A percentile compares a stretch with the other conserved stretches of the same genome.
Conservation (phyloP, 495 filamentous ascomycete genomes). For the Talaromyces nanjingensis region DNA sequence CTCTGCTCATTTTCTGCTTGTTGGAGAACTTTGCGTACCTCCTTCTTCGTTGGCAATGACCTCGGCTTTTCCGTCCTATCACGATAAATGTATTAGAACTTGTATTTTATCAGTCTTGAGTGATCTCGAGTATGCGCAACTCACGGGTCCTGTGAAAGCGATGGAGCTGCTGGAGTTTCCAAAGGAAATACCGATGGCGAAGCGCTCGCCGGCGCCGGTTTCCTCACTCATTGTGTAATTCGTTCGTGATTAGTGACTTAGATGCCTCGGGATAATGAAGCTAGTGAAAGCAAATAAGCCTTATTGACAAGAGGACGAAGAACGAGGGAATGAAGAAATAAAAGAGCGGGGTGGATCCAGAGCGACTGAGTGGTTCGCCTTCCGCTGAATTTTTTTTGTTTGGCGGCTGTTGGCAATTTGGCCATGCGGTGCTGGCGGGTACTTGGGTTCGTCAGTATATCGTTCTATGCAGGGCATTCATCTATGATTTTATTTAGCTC, state of each 20-base stretch:
- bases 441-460: background rate
- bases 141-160: constrained; percentile 66
- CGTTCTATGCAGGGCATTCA: background rate
- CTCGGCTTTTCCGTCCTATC: constrained; percentile 82
- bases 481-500: background rate
- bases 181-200: constrained; percentile 93
- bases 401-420: background rate
- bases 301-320: background rate
- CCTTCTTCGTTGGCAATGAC: constrained; percentile 99
- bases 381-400: constrained; percentile 3
- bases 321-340: constrained; percentile 3
- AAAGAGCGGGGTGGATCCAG: constrained; percentile 9
- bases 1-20: background rate
- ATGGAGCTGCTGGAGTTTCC: constrained; percentile 98
- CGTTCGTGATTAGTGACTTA: background rate
- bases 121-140: constrained; percentile 16
- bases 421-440: background rate
- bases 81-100: background rate
- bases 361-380: background rate
- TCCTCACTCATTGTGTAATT: constrained; percentile 46
- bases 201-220: constrained; percentile 49
- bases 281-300: background rate
- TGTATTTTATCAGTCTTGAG: background rate
- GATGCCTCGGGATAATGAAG: background rate
- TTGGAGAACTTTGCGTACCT: constrained; percentile 46